Evolutionary conservation across 139 green algal genomes (phyloP), one percentile per base, ranked within the genome.

Genomic region (Trebouxia sp.): DNA sequence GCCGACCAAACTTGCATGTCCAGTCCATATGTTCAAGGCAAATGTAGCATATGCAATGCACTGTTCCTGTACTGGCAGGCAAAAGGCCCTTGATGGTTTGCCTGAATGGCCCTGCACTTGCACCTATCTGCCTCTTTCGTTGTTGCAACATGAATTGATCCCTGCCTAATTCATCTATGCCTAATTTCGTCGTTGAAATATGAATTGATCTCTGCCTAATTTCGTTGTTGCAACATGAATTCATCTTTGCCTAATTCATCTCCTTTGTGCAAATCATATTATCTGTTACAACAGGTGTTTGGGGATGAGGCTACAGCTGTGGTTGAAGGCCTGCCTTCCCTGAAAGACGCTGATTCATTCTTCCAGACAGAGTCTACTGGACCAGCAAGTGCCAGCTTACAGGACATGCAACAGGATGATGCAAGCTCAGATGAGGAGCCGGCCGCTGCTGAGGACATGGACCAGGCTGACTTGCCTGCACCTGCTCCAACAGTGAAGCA

Each of bases 251-350:
- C 20, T 22, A 28, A 22, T 22, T 22, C 20, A 47, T 58, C 1
- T 17, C 70, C 70, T 20, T 3, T n/a, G 26, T 41, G n/a, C 58
- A 24, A 70, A 24, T 45, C 58, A 22, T 17, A 17, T n/a, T 5
- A 66, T n/a, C n/a, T n/a, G n/a, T n/a, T n/a, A n/a, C n/a, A n/a
- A 38, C 76, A 84, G 82, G 90, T 93, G 50, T 97, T 93, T 86
- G 85, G 86, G 14, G 70, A 86, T 32, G 90, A 98, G 84, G 47
- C 80, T 32, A 90, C 45, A 26, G 89, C 92, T 0, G 85, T 98
- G 32, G 89, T 98, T 38, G 90, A 87, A 6, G 89, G 88, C 20
- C 87, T 98, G 62, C 83, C 86, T 1, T 81, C 83, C 17, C 65
- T 92, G 84, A 87, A 91, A 11, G 87, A 89, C 39, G 83, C 72